These are phyloP conservation scores for Rutstroemia sp. DNA, from an alignment of 2,329 filamentous ascomycete genomes.

Conservation along the genomic window DNA sequence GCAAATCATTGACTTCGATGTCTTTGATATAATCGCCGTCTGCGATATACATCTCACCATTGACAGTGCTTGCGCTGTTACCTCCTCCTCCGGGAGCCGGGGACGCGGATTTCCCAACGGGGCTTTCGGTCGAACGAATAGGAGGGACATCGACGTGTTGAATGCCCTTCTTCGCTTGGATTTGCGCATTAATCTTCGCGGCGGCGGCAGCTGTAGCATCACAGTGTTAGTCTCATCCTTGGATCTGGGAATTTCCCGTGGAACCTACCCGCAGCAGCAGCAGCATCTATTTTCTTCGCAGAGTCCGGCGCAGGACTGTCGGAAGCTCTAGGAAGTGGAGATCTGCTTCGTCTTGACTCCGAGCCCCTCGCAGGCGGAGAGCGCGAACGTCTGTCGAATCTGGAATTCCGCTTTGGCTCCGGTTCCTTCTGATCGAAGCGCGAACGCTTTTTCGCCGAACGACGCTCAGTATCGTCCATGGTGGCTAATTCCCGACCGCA, in stretches of 20 bases:
- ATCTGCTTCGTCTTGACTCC: conserved; percentile 71
- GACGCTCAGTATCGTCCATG: conserved; percentile 75
- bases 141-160: conserved; percentile 87
- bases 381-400: conserved; percentile 88
- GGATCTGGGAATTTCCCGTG: not conserved
- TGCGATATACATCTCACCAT: conserved; percentile 85
- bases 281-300: conserved; percentile 54
- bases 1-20: conserved; percentile 96
- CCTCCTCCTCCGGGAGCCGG: conserved; percentile 21
- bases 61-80: conserved; percentile 48
- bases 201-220: conserved; percentile 66
- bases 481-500: too few relatives aligned
- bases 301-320: conserved; percentile 26
- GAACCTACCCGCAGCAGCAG: conserved; percentile 66
- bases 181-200: conserved; percentile 75
- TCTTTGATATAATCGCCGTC: conserved; percentile 98
- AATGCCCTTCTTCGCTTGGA: conserved; percentile 80
- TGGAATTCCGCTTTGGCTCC: conserved; percentile 66
- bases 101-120: conserved; percentile 23
- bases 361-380: conserved; percentile 62
- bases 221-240: not conserved
- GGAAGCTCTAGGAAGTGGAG: conserved; percentile 50
- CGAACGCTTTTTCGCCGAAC: conserved; percentile 64
- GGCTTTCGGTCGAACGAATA: conserved; percentile 45
- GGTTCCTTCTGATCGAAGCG: conserved; percentile 91